Conservation (phyloP, 106 monocot species). For the Phalaenopsis equestris region DNA sequence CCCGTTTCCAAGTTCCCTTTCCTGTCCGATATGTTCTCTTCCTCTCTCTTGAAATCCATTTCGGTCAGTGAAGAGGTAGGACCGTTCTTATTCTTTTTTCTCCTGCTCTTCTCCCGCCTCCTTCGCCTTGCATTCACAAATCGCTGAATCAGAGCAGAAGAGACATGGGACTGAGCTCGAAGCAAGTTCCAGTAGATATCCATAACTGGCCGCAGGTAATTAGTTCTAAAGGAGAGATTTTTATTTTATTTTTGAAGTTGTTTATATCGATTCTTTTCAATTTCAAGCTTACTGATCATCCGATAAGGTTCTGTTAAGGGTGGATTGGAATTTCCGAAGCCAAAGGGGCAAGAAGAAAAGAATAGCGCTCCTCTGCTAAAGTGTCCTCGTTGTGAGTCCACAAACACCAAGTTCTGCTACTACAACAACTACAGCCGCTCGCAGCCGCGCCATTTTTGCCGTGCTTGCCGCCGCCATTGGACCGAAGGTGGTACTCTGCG, state of each 20-base stretch:
- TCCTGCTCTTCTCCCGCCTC: background rate
- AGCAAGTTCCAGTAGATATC: background rate
- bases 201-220: background rate
- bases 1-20: background rate
- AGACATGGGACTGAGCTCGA: background rate
- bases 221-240: background rate
- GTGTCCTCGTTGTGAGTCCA: slow-evolving; percentile 2
- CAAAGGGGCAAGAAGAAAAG: background rate
- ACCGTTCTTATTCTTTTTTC: background rate
- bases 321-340: background rate
- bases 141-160: background rate
- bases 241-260: background rate
- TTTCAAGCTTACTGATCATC: background rate
- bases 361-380: background rate
- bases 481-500: slow-evolving; percentile 12
- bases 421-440: slow-evolving; percentile 65
- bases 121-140: background rate
- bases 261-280: background rate
- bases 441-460: slow-evolving; percentile 43
- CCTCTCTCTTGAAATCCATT: background rate
- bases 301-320: background rate
- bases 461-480: slow-evolving; percentile 8
- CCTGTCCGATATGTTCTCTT: slow-evolving; percentile 2
- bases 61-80: background rate
- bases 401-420: slow-evolving; percentile 73